phyloP scores from a whole-genome alignment of 805 yeast species.

The Candida ovalis region DNA sequence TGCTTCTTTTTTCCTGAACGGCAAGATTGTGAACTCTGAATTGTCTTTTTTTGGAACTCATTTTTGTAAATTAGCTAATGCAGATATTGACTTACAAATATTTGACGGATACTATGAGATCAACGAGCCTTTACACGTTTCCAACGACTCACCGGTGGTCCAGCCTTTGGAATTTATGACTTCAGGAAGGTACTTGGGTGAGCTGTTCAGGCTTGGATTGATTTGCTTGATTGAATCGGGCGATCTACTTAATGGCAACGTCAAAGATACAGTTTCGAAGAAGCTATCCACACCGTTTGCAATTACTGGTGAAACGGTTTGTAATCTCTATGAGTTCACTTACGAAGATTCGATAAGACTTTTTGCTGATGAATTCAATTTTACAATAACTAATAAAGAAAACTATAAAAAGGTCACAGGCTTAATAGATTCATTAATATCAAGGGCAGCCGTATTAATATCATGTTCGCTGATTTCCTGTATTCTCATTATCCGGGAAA shows the following conservation, averaged over 20 bases:
- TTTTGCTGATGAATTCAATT: neutral
- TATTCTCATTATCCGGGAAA: conserved; percentile 25
- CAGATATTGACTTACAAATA: conserved; percentile 37
- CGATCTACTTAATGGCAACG: conserved; percentile 9
- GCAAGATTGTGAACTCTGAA: conserved; percentile 44
- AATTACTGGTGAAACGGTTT: conserved; percentile 37
- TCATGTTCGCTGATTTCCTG: conserved; percentile 40
- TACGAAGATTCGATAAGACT: neutral
- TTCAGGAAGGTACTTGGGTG: conserved; percentile 55
- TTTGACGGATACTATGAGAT: conserved; percentile 14
- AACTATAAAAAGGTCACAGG: conserved; percentile 8
- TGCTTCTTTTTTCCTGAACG: conserved; percentile 39
- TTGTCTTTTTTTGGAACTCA: conserved; percentile 50
- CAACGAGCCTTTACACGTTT: conserved; percentile 24
- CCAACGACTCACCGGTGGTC: conserved; percentile 31
- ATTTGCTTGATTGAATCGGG: conserved; percentile 29
- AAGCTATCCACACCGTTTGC: conserved; percentile 1
- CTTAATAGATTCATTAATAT: conserved; percentile 36
- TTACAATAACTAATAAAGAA: neutral
- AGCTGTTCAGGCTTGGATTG: conserved; percentile 42
- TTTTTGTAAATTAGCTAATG: conserved; percentile 33
- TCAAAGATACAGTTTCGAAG: neutral
- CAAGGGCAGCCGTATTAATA: conserved; percentile 42
- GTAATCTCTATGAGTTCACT: conserved; percentile 34
- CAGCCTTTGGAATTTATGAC: conserved; percentile 57